Evolutionary conservation across 495 filamentous ascomycete genomes (phyloP), one percentile per base, ranked within the genome.

Genomic region (Durotheca rogersii): DNA sequence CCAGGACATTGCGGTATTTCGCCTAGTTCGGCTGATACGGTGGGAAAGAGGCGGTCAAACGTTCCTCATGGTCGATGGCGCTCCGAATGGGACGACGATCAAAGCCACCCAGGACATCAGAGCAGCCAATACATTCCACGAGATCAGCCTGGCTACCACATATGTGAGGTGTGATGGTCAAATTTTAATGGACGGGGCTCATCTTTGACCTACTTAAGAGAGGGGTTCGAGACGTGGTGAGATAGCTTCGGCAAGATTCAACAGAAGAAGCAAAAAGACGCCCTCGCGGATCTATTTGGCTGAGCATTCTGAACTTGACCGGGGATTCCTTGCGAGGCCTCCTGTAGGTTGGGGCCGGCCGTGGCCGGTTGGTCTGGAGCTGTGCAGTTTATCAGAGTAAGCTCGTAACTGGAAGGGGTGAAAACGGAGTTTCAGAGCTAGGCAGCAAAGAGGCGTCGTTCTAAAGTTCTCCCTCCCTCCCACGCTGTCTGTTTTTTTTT

Each of bases 261-360:
- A 37, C 45, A 31, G 21, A 59, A 59, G 44, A 59, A 59, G 56
- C 50, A 59, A 59, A 59, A 23, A 14, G 29, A 21, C 38, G 31
- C 41, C 50, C 50, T 50, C 56, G 45, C 45, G 51, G 56, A 46
- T 30, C 41, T 33, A 34, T 30, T 54, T 50, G 47, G 45, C 45
- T 43, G 49, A 25, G 16, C 11, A 35, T 32, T 37, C 23, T 23
- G 5, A 15, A 35, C 10, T 49, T 58, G 31, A 34, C 39, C 30
- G 40, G 55, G 49, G 39, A 12, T 42, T 16, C 55, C 56, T 45
- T 59, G 46, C 15, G 25, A 59, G 1, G 30, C 45, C 32, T n/a
- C 39, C 6, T 35, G 35, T 41, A 48, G 47, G 20, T 30, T 36
- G 41, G 45, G 41, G 35, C 45, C 47, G 31, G 16, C 20, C 20